phyloP scores from a whole-genome alignment of 164 flowering plant species.

The Chimonanthus praecox region DNA sequence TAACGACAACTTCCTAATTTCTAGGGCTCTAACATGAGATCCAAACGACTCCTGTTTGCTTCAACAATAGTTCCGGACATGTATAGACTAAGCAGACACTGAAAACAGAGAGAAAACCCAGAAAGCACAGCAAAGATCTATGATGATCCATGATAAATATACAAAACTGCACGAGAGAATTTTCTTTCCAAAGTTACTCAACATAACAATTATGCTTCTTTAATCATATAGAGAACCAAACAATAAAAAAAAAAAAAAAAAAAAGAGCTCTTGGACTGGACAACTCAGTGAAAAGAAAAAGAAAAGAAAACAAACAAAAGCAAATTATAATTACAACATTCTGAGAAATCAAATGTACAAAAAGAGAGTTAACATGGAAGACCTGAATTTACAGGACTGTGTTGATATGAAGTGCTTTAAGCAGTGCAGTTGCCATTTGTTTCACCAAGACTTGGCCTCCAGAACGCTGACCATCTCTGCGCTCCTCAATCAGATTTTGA shows the following conservation, averaged over 20 bases:
- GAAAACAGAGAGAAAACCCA: neutral
- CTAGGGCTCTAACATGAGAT: neutral
- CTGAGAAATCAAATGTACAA: conserved; percentile 11
- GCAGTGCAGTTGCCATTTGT: conserved; percentile 97
- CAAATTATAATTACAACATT: conserved; percentile 2
- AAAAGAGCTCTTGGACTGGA: neutral
- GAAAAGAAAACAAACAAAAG: neutral
- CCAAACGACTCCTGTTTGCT: neutral
- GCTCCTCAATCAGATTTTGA: conserved; percentile 87
- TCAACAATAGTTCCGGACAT: neutral
- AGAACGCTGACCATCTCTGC: conserved; percentile 83
- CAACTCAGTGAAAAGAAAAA: neutral
- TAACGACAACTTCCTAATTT: neutral
- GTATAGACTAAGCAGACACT: neutral
- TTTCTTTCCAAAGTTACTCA: neutral
- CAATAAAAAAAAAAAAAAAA: no score
- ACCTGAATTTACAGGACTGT: conserved; percentile 66
- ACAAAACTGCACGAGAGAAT: neutral
- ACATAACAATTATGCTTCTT: neutral
- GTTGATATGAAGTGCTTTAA: conserved; percentile 95
- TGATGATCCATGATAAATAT: neutral
- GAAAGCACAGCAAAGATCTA: neutral
- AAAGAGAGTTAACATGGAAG: neutral
- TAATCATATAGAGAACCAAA: neutral
- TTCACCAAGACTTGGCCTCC: conserved; percentile 97